phyloP scores from a whole-genome alignment of 108 stramenopile species.

The Schizochytrium sp. region DNA sequence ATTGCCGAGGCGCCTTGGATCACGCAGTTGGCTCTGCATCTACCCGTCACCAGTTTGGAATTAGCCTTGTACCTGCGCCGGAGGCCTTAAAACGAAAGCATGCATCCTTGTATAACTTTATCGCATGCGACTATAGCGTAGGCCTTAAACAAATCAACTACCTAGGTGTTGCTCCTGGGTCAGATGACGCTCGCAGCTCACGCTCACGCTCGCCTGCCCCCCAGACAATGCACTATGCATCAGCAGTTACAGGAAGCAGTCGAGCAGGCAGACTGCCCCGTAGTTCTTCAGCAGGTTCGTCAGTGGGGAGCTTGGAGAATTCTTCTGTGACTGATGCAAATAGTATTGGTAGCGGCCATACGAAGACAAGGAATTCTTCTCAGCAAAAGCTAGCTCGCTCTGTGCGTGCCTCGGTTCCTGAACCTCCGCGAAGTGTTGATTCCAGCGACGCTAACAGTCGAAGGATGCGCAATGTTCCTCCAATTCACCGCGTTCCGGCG shows the following conservation, averaged over 20 bases:
- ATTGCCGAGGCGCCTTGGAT: neutral
- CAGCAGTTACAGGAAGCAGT: no score
- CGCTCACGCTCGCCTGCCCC: conserved; percentile 18
- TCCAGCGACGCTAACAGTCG: neutral
- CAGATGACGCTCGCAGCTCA: neutral
- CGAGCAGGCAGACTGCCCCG: no score
- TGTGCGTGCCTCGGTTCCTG: neutral
- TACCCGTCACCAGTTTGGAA: conserved; percentile 3
- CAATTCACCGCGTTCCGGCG: neutral
- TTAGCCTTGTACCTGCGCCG: conserved; percentile 12
- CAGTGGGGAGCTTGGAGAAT: no score
- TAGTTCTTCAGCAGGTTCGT: no score
- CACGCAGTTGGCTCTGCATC: neutral
- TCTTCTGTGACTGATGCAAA: neutral
- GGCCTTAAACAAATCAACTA: conserved; percentile 2
- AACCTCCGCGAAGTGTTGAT: neutral
- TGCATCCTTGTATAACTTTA: conserved; percentile 9
- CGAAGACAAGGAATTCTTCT: neutral
- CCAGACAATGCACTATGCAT: neutral
- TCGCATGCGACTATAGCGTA: neutral
- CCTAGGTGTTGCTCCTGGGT: neutral
- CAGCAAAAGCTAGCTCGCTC: neutral
- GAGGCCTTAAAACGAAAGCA: neutral
- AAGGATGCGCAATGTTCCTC: neutral
- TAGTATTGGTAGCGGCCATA: neutral